Conservation (phyloP, 257 asterid species). For the Fraxinus quadrangulata region DNA sequence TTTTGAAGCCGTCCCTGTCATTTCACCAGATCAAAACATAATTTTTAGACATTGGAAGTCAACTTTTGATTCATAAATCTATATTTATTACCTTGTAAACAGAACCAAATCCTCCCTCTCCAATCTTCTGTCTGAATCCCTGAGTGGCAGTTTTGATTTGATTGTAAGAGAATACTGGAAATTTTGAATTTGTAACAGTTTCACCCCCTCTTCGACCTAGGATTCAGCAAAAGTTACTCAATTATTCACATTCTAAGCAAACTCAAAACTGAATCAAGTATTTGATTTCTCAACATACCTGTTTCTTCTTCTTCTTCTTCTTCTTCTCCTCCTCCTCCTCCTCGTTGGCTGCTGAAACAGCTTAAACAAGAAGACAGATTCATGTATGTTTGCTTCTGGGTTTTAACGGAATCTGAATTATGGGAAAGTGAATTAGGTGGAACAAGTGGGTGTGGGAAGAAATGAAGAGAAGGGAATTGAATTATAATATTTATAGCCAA, state of each 20-base stretch:
- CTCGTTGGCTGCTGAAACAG: constrained; percentile 35
- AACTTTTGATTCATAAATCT: neutral
- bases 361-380: constrained; percentile 31
- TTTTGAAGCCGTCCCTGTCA: constrained; percentile 60
- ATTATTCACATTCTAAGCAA: neutral
- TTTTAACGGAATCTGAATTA: neutral
- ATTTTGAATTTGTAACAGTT: constrained; percentile 25
- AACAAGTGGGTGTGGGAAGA: neutral
- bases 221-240: neutral
- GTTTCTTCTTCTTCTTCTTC: neutral
- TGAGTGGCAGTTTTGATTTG: constrained; percentile 61
- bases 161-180: constrained; percentile 50
- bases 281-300: neutral
- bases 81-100: constrained; percentile 62
- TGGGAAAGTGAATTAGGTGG: neutral
- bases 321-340: neutral
- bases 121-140: constrained; percentile 69
- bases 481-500: constrained; percentile 23
- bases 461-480: neutral
- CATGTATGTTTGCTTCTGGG: constrained; percentile 23
- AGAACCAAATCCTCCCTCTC: constrained; percentile 71
- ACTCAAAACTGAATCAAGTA: neutral
- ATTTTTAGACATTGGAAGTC: neutral
- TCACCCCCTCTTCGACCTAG: constrained; percentile 34
- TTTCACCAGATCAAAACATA: constrained; percentile 14